phyloP scores from a whole-genome alignment of 805 yeast genomes.

The Pichia occidentalis region DNA sequence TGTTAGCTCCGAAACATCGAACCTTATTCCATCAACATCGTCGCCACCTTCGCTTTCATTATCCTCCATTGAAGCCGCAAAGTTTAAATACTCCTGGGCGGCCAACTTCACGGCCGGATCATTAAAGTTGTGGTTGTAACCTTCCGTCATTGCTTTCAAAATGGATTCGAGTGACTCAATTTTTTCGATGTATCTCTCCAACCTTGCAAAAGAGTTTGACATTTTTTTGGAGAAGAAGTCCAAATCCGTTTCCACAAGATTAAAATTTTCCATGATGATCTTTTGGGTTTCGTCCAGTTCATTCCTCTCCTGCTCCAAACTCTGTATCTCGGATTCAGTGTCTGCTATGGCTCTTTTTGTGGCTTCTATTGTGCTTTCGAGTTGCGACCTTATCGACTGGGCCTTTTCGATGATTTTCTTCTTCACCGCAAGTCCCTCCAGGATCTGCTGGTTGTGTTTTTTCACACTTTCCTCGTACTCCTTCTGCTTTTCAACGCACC shows the following conservation, averaged over 20 bases:
- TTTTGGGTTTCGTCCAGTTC: conserved; percentile 3
- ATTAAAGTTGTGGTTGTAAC: conserved; percentile 79
- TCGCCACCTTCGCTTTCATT: not conserved
- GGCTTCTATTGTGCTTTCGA: conserved; percentile 15
- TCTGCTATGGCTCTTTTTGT: conserved; percentile 13
- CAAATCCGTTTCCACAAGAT: conserved; percentile 10
- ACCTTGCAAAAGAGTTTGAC: not conserved
- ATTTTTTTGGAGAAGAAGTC: conserved; percentile 14
- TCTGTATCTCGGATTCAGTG: conserved; percentile 25
- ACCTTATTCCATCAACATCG: not conserved
- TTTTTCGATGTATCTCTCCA: conserved; percentile 1
- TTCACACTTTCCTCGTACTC: conserved; percentile 27
- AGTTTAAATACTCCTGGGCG: conserved; percentile 47
- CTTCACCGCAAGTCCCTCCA: conserved; percentile 33
- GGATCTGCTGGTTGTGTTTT: conserved; percentile 18
- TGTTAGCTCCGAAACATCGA: not conserved
- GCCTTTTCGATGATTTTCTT: conserved; percentile 28
- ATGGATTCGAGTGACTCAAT: conserved; percentile 37
- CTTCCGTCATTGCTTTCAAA: conserved; percentile 41
- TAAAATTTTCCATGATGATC: not conserved
- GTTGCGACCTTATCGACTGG: conserved; percentile 14
- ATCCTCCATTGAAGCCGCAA: conserved; percentile 27
- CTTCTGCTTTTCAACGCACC: conserved; percentile 44
- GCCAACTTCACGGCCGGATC: conserved; percentile 81
- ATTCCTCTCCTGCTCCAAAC: conserved; percentile 6